Conservation (phyloP, 2,329 filamentous ascomycete species). For the Arachnomyces sp. region DNA sequence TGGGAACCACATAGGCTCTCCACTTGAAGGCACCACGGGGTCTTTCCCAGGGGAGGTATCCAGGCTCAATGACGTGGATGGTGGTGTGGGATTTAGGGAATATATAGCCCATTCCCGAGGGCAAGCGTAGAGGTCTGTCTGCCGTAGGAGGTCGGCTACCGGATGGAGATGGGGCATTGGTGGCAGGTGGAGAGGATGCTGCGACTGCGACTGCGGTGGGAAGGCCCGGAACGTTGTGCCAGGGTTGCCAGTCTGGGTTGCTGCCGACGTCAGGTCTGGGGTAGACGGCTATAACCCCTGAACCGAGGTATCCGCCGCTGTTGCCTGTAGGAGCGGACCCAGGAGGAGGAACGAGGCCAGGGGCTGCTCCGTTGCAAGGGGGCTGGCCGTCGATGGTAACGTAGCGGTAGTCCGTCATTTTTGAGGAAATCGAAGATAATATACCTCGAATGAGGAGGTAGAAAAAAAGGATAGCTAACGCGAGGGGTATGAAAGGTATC, state of each 20-base stretch:
- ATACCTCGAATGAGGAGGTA: constrained; percentile 5
- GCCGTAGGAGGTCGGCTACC: constrained; percentile 34
- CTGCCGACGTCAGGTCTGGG: constrained; percentile 4
- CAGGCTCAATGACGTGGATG: constrained; percentile 49
- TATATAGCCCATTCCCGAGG: constrained; percentile 55
- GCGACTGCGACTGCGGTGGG: neutral
- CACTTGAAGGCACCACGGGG: constrained; percentile 33
- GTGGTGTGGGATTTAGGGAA: constrained; percentile 52
- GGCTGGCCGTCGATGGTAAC: constrained; percentile 22
- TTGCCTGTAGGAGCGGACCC: neutral
- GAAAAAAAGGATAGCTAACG: constrained; percentile 2
- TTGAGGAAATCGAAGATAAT: neutral
- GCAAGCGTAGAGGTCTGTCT: constrained; percentile 39
- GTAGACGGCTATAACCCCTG: constrained; percentile 7
- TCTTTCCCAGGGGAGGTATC: constrained; percentile 26
- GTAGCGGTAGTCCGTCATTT: constrained; percentile 9
- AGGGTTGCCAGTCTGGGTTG: constrained; percentile 7
- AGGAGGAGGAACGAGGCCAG: constrained; percentile 14
- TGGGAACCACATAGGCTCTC: constrained; percentile 46
- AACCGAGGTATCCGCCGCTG: constrained; percentile 1
- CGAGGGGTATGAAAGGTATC: constrained; percentile 5
- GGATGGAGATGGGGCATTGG: constrained; percentile 2
- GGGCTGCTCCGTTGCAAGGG: constrained; percentile 20
- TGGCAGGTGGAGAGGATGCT: constrained; percentile 2
- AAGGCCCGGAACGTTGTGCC: constrained; percentile 4